phyloP scores from a whole-genome alignment of 2,329 filamentous ascomycete species.

The Colletotrichum tropicale region DNA sequence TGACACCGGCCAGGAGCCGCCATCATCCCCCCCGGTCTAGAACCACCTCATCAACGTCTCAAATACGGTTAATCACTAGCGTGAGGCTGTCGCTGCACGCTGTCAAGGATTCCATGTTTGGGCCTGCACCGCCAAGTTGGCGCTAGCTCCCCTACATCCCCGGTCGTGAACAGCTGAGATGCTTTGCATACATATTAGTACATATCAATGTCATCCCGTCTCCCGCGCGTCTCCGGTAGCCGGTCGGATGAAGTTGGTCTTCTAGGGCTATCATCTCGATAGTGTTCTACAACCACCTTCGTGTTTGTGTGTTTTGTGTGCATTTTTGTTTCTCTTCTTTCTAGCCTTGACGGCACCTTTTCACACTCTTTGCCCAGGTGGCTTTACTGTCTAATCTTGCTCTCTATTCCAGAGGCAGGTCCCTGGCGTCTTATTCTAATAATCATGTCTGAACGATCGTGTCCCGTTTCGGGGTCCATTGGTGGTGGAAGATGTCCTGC shows the following conservation, averaged over 20 bases:
- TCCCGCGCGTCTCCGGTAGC: neutral
- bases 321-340: neutral
- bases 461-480: conserved; percentile 34
- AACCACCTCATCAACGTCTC: neutral
- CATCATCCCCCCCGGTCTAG: neutral
- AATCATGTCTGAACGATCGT: conserved; percentile 34
- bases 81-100: neutral
- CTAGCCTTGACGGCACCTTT: conserved; percentile 2
- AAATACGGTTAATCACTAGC: conserved; percentile 6
- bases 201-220: conserved; percentile 3
- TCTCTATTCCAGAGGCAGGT: conserved; percentile 8
- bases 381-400: neutral
- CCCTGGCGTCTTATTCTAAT: conserved; percentile 3
- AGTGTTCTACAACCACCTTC: neutral
- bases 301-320: neutral
- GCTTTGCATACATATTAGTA: neutral
- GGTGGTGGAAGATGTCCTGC: conserved; percentile 28
- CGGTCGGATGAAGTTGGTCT: neutral
- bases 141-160: neutral
- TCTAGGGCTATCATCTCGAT: neutral
- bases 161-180: neutral
- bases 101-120: conserved; percentile 1
- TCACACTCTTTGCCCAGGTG: neutral
- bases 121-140: conserved; percentile 2
- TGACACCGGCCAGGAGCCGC: conserved; percentile 2